These are phyloP conservation scores for Melocanna baccifera DNA, from an alignment of 176 grass and related monocot genomes.

Conservation along the genomic window DNA sequence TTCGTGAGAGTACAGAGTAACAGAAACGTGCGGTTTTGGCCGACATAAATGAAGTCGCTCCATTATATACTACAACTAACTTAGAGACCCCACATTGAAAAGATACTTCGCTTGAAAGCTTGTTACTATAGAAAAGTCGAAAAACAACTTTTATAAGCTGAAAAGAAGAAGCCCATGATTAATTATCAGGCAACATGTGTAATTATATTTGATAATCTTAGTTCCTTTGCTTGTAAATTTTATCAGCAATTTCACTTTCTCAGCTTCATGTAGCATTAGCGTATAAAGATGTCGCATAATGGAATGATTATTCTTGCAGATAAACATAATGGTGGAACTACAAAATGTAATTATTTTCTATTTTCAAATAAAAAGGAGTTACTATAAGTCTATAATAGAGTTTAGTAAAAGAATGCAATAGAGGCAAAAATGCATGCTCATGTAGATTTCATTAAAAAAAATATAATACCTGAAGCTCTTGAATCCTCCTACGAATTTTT, in stretches of 20 bases:
- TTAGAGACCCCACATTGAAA: too few relatives aligned
- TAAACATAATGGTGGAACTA: neutral
- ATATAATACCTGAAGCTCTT: conserved; percentile 79
- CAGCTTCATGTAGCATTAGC: neutral
- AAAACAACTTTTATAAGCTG: too few relatives aligned
- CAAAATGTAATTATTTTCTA: neutral
- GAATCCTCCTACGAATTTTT: conserved; percentile 84
- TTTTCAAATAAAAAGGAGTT: neutral
- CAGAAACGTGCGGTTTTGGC: too few relatives aligned
- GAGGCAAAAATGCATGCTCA: neutral
- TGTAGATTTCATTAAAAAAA: neutral
- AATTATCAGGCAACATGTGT: neutral
- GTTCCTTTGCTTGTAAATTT: conserved; percentile 11
- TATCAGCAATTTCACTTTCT: neutral
- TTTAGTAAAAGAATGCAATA: neutral
- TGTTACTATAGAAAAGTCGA: too few relatives aligned
- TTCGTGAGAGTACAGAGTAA: too few relatives aligned
- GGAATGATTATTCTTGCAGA: conserved; percentile 10
- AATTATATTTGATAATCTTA: neutral
- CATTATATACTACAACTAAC: too few relatives aligned
- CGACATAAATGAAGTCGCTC: too few relatives aligned
- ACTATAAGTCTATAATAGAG: neutral
- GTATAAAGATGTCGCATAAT: neutral
- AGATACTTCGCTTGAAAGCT: too few relatives aligned
- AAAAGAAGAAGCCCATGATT: too few relatives aligned